These are phyloP conservation scores for Lactarius quietus DNA, from an alignment of 768 basidiomycete genomes.

Conservation along the genomic window DNA sequence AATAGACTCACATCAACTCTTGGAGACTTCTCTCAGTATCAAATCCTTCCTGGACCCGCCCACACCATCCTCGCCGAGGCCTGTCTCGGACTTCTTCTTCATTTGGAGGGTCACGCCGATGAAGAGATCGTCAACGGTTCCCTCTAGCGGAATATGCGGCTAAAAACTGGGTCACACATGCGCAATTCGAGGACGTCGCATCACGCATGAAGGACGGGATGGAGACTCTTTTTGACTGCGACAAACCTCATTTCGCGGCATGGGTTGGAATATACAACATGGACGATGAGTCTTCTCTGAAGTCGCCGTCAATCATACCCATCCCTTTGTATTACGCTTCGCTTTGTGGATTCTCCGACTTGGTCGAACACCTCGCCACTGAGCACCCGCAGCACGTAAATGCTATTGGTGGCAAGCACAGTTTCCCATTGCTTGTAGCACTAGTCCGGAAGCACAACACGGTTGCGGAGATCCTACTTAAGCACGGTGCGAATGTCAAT, in stretches of 20 bases:
- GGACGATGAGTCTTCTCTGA: background rate
- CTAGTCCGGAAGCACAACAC: background rate
- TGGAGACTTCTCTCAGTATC: background rate
- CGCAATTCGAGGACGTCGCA: background rate
- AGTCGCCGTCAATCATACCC: background rate
- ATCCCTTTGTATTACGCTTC: background rate
- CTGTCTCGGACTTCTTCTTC: background rate
- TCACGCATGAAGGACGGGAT: background rate
- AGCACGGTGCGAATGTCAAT: background rate
- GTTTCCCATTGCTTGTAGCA: background rate
- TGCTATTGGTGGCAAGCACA: background rate
- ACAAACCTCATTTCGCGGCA: background rate
- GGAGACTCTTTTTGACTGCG: background rate
- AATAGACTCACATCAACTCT: background rate
- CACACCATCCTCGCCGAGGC: background rate
- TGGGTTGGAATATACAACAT: background rate
- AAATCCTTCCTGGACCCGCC: background rate
- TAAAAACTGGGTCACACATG: background rate
- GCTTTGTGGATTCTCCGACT: background rate
- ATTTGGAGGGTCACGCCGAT: accelerated
- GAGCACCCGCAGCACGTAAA: background rate
- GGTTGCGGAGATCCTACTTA: background rate
- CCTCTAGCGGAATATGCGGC: background rate
- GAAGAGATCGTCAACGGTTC: background rate
- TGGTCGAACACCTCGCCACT: background rate